A percentile compares a stretch with the other conserved stretches of the same genome.
Conservation (phyloP, 2,329 filamentous ascomycete genomes). For the Penicillium italicum region DNA sequence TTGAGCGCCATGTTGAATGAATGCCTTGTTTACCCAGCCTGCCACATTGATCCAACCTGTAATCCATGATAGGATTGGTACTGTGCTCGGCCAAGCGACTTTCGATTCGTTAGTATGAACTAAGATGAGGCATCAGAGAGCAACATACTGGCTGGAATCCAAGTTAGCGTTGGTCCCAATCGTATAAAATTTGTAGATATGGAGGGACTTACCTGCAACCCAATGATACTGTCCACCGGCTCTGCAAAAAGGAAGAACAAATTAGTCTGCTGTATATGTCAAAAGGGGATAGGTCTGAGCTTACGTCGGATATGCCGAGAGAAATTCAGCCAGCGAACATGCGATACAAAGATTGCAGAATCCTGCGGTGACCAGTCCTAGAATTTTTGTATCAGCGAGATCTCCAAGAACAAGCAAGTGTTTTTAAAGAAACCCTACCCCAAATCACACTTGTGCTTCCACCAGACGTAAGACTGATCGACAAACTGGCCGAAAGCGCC, state of each 20-base stretch:
- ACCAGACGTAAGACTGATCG: slow-evolving; percentile 64
- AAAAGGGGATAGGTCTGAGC: background rate
- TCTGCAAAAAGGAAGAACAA: slow-evolving; percentile 8
- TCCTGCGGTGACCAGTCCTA: slow-evolving; percentile 54
- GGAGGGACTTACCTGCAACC: slow-evolving; percentile 52
- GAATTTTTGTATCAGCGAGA: background rate
- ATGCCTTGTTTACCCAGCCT: slow-evolving; percentile 54
- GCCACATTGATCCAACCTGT: slow-evolving; percentile 68
- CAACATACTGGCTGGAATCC: slow-evolving; percentile 29
- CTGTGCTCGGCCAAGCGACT: slow-evolving; percentile 58
- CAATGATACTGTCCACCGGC: slow-evolving; percentile 66
- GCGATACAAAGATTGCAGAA: slow-evolving; percentile 68
- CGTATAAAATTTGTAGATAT: background rate
- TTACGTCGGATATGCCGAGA: slow-evolving; percentile 58
- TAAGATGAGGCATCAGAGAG: background rate
- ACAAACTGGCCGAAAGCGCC: slow-evolving; percentile 56
- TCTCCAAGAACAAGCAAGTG: background rate
- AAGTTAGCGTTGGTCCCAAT: slow-evolving; percentile 6
- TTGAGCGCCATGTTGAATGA: background rate
- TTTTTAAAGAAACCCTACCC: slow-evolving; percentile 48
- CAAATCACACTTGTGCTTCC: slow-evolving; percentile 69
- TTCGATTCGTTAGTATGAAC: background rate
- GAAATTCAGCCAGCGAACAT: slow-evolving; percentile 65
- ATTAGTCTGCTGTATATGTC: background rate
- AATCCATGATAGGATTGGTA: slow-evolving; percentile 61